phyloP scores from a whole-genome alignment of 2,329 filamentous ascomycete genomes.

The Aureobasidium musti region DNA sequence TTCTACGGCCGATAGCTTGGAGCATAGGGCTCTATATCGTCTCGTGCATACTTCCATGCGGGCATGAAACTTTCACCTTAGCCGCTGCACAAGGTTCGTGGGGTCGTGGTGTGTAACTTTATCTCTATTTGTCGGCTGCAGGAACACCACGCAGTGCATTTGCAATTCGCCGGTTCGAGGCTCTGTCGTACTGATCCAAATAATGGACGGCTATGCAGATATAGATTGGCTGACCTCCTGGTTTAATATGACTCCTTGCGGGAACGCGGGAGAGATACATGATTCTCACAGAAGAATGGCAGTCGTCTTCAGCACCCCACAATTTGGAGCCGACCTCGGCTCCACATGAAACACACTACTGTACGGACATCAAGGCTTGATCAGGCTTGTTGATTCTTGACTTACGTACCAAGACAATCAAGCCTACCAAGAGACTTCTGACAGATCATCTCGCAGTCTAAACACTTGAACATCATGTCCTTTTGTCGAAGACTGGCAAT shows the following conservation, averaged over 20 bases:
- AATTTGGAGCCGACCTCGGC: neutral
- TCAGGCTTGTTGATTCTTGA: conserved; percentile 5
- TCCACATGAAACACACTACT: conserved; percentile 4
- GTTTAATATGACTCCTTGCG: neutral
- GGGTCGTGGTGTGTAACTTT: conserved; percentile 2
- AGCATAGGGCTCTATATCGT: neutral
- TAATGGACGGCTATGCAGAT: neutral
- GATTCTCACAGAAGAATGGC: neutral
- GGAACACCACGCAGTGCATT: neutral
- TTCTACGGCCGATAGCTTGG: neutral
- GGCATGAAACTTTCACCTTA: neutral
- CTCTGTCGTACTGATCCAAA: neutral
- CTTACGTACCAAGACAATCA: neutral
- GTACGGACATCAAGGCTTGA: neutral
- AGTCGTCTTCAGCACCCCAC: neutral
- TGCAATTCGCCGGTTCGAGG: neutral
- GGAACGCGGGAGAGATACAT: neutral
- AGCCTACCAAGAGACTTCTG: neutral
- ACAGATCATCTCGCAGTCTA: neutral
- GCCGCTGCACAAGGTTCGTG: neutral
- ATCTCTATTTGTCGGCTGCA: neutral
- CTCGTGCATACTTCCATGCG: conserved; percentile 6
- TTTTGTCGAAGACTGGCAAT: neutral
- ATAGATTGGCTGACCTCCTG: neutral
- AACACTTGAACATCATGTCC: neutral